Evolutionary conservation across 129 eudicot genomes (phyloP), one percentile per base, ranked within the genome.

Genomic region (Artemisia annua): DNA sequence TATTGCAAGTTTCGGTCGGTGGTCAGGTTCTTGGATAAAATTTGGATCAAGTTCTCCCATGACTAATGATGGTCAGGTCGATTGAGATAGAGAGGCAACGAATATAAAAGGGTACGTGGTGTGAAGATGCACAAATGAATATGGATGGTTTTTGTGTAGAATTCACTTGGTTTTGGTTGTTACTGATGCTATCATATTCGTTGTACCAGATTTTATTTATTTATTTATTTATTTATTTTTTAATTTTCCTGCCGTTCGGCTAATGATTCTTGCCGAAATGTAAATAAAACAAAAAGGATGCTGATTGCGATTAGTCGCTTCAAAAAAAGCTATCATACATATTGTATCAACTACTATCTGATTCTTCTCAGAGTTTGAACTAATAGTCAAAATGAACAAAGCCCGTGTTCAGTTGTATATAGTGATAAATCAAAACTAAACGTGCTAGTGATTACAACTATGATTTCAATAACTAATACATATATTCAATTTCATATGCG

Each of bases 11-110:
- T 90, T 87, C 24, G 93, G 93, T 77, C 96, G 70, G 88, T 90
- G 96, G 48, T 90, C 84, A 54, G 24, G 55, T 63, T 79, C 88
- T 77, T 89, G 93, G 75, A 87, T 81, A 85, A 86, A 89, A 2
- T 79, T 75, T 62, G 83, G 75, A 77, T 87, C 93, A 13, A 89
- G 26, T 76, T 86, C 85, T 59, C 80, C 83, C 95, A 83, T 88
- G 74, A 69, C 67, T 48, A 69, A 52, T 63, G 63, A 19, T 13
- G 30, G 30, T 28, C 30, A 28, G 67, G 6, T 19, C 53, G 70
- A 65, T 44, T 65, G 28, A 65, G 14, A 26, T 69, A 15, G 26
- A 10, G 9, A 49, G 12, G 57, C 16, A 17, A 28, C 28, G 66
- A 12, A 60, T 28, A 1, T 60, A 35, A 30, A 13, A 26, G 1